Conservation (phyloP, 148 eudicot genomes). For the Linanthus parryae region DNA sequence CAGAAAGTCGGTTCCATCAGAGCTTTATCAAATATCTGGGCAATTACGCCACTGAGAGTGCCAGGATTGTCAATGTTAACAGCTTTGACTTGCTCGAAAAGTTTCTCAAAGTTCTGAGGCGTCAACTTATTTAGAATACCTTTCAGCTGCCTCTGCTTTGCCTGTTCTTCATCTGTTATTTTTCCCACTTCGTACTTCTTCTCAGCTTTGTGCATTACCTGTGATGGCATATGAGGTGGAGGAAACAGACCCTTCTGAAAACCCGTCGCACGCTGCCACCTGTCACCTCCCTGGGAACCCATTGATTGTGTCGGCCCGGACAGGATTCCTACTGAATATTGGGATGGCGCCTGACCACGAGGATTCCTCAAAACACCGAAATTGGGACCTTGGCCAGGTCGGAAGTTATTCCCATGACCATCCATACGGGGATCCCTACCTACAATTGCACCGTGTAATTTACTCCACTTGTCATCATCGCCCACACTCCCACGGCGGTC, state of each 20-base stretch:
- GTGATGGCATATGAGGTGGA: background rate
- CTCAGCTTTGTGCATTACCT: conserved; percentile 46
- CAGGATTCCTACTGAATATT: conserved; percentile 48
- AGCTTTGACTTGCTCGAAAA: conserved; percentile 72
- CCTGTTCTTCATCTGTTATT: conserved; percentile 70
- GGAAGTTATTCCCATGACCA: background rate
- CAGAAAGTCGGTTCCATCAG: conserved; percentile 84
- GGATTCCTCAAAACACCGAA: conserved; percentile 24
- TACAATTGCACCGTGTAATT: conserved; percentile 32
- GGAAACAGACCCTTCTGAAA: conserved; percentile 51
- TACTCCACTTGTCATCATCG: conserved; percentile 71
- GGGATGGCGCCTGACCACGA: background rate
- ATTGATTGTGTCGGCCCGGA: background rate
- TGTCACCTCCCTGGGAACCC: background rate
- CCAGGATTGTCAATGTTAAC: conserved; percentile 55
- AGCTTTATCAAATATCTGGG: conserved; percentile 86
- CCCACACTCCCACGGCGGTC: conserved; percentile 44
- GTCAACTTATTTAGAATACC: conserved; percentile 69
- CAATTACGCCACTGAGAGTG: conserved; percentile 67
- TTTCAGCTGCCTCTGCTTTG: conserved; percentile 59
- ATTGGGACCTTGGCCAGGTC: background rate
- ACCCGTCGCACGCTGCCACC: background rate
- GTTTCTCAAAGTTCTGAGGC: conserved; percentile 76
- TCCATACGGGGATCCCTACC: conserved; percentile 38
- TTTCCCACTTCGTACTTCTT: conserved; percentile 85